Evolutionary conservation across 352 stramenopile species (phyloP).

Genomic region (Globisporangium spiculum): DNA sequence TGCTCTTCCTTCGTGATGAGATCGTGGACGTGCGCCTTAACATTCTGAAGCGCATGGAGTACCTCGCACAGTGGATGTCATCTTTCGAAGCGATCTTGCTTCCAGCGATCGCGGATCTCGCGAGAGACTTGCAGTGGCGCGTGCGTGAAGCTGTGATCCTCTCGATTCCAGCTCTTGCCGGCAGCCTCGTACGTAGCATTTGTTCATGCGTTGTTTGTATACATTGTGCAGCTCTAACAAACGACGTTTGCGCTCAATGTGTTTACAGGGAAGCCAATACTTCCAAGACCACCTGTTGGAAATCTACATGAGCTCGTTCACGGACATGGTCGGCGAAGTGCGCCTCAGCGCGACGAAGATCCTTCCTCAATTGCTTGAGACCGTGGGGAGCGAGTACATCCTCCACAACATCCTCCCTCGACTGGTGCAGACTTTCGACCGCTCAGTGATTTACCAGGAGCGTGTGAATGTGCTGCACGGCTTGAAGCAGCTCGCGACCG

Average conservation of each 20-base stretch:
- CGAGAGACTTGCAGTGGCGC: slow-evolving; percentile 92
- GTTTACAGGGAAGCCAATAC: slow-evolving; percentile 57
- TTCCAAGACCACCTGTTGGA: slow-evolving; percentile 86
- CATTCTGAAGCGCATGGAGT: slow-evolving; percentile 92
- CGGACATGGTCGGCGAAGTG: slow-evolving; percentile 93
- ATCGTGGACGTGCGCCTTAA: slow-evolving; percentile 93
- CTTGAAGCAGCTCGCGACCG: slow-evolving; percentile 66
- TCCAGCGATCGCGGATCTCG: slow-evolving; percentile 89
- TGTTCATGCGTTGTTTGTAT: background rate
- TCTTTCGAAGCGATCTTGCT: slow-evolving; percentile 80
- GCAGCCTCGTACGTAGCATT: slow-evolving; percentile 68
- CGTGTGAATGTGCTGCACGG: slow-evolving; percentile 82
- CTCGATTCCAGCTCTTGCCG: slow-evolving; percentile 89
- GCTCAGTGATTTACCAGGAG: slow-evolving; percentile 86
- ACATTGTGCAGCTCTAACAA: background rate
- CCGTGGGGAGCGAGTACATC: slow-evolving; percentile 79
- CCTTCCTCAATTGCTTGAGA: slow-evolving; percentile 66
- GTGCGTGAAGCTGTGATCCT: slow-evolving; percentile 91
- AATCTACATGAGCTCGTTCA: slow-evolving; percentile 90
- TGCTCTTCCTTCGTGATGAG: slow-evolving; percentile 85
- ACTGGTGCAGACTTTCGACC: slow-evolving; percentile 79
- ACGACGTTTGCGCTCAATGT: background rate
- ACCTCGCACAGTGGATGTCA: slow-evolving; percentile 87
- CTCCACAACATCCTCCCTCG: slow-evolving; percentile 81
- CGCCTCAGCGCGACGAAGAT: slow-evolving; percentile 92